Percentiles rank a stretch among this genome's conserved stretches.
phyloP scores from a whole-genome alignment of 2,329 filamentous ascomycete species.

The Alternaria ethzedia region DNA sequence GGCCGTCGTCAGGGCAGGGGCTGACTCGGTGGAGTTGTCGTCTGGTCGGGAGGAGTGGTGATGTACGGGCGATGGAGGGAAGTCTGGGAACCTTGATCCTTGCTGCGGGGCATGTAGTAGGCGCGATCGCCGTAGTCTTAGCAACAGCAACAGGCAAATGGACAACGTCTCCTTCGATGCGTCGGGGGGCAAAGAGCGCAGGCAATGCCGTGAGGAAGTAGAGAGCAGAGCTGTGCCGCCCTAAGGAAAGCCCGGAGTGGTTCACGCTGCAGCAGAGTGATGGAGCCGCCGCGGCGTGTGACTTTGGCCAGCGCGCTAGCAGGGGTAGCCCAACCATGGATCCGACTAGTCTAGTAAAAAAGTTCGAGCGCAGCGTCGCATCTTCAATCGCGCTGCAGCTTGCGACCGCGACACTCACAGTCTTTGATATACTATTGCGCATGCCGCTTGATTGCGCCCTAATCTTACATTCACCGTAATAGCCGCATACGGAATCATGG shows the following conservation, averaged over 20 bases:
- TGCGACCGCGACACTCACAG: background rate
- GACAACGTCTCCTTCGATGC: slow-evolving; percentile 16
- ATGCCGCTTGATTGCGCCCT: slow-evolving; percentile 9
- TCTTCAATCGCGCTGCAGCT: slow-evolving; percentile 6
- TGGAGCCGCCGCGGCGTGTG: slow-evolving; percentile 29
- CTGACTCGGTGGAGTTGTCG: slow-evolving; percentile 42
- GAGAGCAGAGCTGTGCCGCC: slow-evolving; percentile 38
- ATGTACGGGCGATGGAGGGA: slow-evolving; percentile 36
- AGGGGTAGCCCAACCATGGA: slow-evolving; percentile 11
- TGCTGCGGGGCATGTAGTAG: slow-evolving; percentile 44
- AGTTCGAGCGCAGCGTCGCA: slow-evolving; percentile 14
- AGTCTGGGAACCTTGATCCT: slow-evolving; percentile 45
- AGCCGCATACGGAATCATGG: slow-evolving; percentile 26
- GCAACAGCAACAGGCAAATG: slow-evolving; percentile 34
- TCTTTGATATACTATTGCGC: background rate
- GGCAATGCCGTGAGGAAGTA: slow-evolving; percentile 15
- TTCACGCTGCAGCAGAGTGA: slow-evolving; percentile 24
- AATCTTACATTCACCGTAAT: background rate
- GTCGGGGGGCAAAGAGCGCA: slow-evolving; percentile 31
- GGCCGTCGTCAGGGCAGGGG: slow-evolving; percentile 29
- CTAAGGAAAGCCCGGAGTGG: slow-evolving; percentile 33
- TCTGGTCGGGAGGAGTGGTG: slow-evolving; percentile 31
- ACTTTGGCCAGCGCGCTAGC: slow-evolving; percentile 20
- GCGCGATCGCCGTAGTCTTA: slow-evolving; percentile 36
- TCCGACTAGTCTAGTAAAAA: slow-evolving; percentile 18